phyloP scores from a whole-genome alignment of 208 protist species.

The Acanthamoeba divionensis region DNA sequence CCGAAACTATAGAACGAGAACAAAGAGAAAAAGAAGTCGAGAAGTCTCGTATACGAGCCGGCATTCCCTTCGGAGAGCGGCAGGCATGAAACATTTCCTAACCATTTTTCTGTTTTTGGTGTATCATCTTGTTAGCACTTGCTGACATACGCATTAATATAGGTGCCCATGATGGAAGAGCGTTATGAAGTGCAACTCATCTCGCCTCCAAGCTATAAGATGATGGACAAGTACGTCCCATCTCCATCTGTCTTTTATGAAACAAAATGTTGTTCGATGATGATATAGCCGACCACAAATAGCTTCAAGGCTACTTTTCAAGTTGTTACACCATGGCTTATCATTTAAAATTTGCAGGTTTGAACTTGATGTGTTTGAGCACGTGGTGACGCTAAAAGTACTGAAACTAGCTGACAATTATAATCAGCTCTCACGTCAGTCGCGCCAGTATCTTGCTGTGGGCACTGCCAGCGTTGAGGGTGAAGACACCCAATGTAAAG shows the following conservation, averaged over 20 bases:
- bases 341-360: background rate
- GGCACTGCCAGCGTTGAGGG: constrained; percentile 1
- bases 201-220: background rate
- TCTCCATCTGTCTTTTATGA: background rate
- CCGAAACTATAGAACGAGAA: background rate
- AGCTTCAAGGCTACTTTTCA: background rate
- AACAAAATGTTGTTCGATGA: background rate
- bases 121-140: no score
- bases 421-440: background rate
- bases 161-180: background rate
- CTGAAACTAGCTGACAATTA: constrained; percentile 37
- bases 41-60: background rate
- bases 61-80: no score
- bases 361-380: background rate
- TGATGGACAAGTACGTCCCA: constrained; percentile 15
- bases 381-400: background rate
- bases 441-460: constrained; percentile 14
- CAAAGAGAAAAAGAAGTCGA: constrained; percentile 21
- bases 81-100: no score
- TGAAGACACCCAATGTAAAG: background rate
- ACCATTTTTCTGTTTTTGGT: no score
- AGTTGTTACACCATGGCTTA: background rate
- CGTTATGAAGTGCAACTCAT: constrained; percentile 24
- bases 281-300: background rate
- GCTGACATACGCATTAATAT: no score